Conservation (phyloP, 768 basidiomycete genomes). For the Tricholomella constricta region DNA sequence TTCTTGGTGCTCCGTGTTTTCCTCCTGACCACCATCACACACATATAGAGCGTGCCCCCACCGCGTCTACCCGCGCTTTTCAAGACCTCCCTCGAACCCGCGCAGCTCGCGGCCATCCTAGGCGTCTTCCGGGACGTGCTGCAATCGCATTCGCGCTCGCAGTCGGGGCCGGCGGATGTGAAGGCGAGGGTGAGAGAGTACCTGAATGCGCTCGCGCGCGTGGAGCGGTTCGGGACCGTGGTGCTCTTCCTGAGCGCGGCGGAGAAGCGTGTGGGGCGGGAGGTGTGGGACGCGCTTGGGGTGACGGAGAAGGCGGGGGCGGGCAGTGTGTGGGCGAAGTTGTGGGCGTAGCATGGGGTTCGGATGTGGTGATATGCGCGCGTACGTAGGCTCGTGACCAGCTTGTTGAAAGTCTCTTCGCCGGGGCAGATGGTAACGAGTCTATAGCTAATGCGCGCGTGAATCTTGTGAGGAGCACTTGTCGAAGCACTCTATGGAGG, state of each 20-base stretch:
- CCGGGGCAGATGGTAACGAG: too few relatives aligned
- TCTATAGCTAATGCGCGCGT: too few relatives aligned
- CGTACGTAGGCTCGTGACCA: too few relatives aligned
- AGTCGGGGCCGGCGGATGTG: conserved; percentile 9
- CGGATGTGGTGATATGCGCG: too few relatives aligned
- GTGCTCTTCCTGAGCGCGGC: conserved; percentile 58
- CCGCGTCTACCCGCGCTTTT: conserved; percentile 60
- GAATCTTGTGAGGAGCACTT: too few relatives aligned
- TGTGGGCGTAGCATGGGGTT: conserved; percentile 10
- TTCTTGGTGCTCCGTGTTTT: too few relatives aligned
- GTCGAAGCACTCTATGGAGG: too few relatives aligned
- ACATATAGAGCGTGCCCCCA: conserved; percentile 54
- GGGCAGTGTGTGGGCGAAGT: conserved; percentile 26
- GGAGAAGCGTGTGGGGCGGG: conserved; percentile 53
- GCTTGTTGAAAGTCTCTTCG: too few relatives aligned
- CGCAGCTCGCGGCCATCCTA: conserved; percentile 59
- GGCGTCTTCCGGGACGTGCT: conserved; percentile 45
- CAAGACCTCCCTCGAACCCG: conserved; percentile 69
- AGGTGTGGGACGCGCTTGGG: conserved; percentile 47
- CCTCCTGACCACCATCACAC: not conserved
- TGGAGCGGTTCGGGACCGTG: conserved; percentile 66
- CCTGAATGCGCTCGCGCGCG: conserved; percentile 51
- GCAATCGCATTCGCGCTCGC: conserved; percentile 10
- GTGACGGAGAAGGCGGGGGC: conserved; percentile 18
- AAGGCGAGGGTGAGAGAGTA: conserved; percentile 37